A percentile compares a stretch with the other conserved stretches of the same genome.
Conservation (phyloP, 495 filamentous ascomycete genomes). For the Lasiosphaeria miniovina region DNA sequence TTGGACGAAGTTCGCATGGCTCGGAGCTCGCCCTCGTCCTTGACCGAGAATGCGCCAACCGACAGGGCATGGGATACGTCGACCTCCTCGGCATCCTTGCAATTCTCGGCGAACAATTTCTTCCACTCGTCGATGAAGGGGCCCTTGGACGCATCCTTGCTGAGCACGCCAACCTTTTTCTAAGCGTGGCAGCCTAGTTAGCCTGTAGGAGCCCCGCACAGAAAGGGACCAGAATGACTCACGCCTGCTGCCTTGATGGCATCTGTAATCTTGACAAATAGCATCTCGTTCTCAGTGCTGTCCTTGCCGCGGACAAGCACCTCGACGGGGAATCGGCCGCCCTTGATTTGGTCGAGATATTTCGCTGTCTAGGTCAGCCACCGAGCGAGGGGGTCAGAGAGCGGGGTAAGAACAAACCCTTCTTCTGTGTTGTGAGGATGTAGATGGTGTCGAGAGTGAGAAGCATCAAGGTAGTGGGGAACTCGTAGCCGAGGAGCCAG, state of each 20-base stretch:
- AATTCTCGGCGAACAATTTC: slow-evolving; percentile 67
- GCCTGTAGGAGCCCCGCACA: slow-evolving; percentile 10
- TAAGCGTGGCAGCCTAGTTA: slow-evolving; percentile 34
- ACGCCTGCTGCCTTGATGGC: slow-evolving; percentile 85
- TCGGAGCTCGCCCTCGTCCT: slow-evolving; percentile 93
- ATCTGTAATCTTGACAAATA: slow-evolving; percentile 76
- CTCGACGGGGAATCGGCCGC: slow-evolving; percentile 85
- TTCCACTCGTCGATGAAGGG: slow-evolving; percentile 97
- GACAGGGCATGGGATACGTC: slow-evolving; percentile 84
- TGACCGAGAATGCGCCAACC: slow-evolving; percentile 79
- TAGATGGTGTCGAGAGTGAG: slow-evolving; percentile 84
- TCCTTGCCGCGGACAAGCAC: slow-evolving; percentile 88
- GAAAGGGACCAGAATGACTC: slow-evolving; percentile 39
- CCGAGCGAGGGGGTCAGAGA: neutral
- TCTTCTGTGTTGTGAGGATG: slow-evolving; percentile 93
- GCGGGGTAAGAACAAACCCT: slow-evolving; percentile 56
- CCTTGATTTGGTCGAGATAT: slow-evolving; percentile 88
- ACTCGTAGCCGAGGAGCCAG: slow-evolving; percentile 98
- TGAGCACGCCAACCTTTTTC: slow-evolving; percentile 84
- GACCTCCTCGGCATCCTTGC: slow-evolving; percentile 82
- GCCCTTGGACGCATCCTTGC: slow-evolving; percentile 78
- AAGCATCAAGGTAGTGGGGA: slow-evolving; percentile 90
- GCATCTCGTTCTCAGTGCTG: slow-evolving; percentile 79
- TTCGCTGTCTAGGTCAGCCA: slow-evolving; percentile 60
- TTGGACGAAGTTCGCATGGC: slow-evolving; percentile 89